A percentile compares a stretch with the other conserved stretches of the same genome.
Evolutionary conservation across 1,139 yeast genomes (phyloP).

Genomic region (Meyerozyma athensensis): DNA sequence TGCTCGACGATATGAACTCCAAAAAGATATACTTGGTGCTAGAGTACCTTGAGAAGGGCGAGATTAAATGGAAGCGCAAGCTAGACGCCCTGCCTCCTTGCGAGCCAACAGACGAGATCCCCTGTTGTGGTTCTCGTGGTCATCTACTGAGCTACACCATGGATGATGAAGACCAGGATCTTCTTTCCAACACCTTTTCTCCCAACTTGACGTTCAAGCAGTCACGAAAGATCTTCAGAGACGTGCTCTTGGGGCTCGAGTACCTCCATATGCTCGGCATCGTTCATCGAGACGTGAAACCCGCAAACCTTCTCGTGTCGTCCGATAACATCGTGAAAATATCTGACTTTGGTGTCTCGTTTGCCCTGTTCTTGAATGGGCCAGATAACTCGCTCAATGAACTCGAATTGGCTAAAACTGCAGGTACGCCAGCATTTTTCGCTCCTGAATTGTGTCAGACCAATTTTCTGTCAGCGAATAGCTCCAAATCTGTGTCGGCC

Average conservation of each 20-base stretch:
- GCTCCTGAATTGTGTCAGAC: slow-evolving; percentile 73
- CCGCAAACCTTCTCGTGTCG: slow-evolving; percentile 82
- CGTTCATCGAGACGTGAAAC: slow-evolving; percentile 95
- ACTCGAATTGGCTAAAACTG: slow-evolving; percentile 81
- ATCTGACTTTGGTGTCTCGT: slow-evolving; percentile 95
- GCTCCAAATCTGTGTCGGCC: slow-evolving; percentile 15
- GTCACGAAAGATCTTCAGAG: slow-evolving; percentile 71
- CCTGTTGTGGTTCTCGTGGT: slow-evolving; percentile 29
- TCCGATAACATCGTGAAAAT: slow-evolving; percentile 78
- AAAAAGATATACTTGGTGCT: slow-evolving; percentile 85
- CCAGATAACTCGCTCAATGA: slow-evolving; percentile 54
- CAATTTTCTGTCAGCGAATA: slow-evolving; percentile 18
- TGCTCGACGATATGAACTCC: slow-evolving; percentile 79
- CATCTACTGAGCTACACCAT: slow-evolving; percentile 5
- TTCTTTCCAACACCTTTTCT: slow-evolving; percentile 38
- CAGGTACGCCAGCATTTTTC: slow-evolving; percentile 85
- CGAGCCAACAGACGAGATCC: slow-evolving; percentile 21
- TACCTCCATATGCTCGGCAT: slow-evolving; percentile 91
- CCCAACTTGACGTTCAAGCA: slow-evolving; percentile 66
- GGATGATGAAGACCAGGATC: slow-evolving; percentile 29
- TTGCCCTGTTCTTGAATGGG: slow-evolving; percentile 61
- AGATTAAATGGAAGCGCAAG: slow-evolving; percentile 72
- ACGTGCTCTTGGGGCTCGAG: slow-evolving; percentile 85
- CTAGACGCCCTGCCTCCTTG: neutral
- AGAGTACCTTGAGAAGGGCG: slow-evolving; percentile 91